Conservation (phyloP, 1,139 yeast genomes). For the Kluyveromyces sp. region DNA sequence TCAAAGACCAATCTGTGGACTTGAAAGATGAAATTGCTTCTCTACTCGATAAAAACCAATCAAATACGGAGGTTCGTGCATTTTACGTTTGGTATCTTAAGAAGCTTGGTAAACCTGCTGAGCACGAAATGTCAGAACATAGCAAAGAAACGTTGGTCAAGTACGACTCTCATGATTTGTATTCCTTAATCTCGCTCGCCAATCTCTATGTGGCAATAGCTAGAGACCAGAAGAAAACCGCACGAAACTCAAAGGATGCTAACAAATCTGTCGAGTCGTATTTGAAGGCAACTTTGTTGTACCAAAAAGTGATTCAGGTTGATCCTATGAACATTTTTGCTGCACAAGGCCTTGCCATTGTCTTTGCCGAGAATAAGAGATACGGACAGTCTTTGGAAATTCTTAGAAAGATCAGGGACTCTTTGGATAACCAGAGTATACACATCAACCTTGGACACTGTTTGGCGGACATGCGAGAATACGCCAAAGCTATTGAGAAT, state of each 20-base stretch:
- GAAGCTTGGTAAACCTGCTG: constrained; percentile 34
- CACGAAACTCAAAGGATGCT: constrained; percentile 36
- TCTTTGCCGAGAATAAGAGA: constrained; percentile 82
- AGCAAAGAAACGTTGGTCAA: constrained; percentile 80
- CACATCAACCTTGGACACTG: constrained; percentile 88
- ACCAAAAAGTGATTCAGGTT: constrained; percentile 76
- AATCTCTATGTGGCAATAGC: constrained; percentile 82
- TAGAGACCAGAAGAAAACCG: constrained; percentile 54
- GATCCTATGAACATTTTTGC: constrained; percentile 90
- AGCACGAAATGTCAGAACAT: constrained; percentile 66
- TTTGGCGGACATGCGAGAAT: constrained; percentile 73
- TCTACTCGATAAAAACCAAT: constrained; percentile 48
- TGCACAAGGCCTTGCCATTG: constrained; percentile 94
- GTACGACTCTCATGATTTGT: constrained; percentile 79
- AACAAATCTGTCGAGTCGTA: constrained; percentile 73
- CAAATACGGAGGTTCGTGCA: constrained; percentile 77
- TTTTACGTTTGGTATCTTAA: constrained; percentile 89
- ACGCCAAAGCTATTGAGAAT: constrained; percentile 77
- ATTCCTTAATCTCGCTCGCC: constrained; percentile 84
- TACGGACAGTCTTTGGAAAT: constrained; percentile 74
- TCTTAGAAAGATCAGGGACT: constrained; percentile 83
- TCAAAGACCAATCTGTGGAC: constrained; percentile 36
- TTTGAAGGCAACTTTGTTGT: constrained; percentile 81
- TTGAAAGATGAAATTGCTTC: constrained; percentile 47
- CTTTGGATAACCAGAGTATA: constrained; percentile 76